Evolutionary conservation across 1,284 basidiomycete species (phyloP).

Genomic region (Acaromyces ingoldii): DNA sequence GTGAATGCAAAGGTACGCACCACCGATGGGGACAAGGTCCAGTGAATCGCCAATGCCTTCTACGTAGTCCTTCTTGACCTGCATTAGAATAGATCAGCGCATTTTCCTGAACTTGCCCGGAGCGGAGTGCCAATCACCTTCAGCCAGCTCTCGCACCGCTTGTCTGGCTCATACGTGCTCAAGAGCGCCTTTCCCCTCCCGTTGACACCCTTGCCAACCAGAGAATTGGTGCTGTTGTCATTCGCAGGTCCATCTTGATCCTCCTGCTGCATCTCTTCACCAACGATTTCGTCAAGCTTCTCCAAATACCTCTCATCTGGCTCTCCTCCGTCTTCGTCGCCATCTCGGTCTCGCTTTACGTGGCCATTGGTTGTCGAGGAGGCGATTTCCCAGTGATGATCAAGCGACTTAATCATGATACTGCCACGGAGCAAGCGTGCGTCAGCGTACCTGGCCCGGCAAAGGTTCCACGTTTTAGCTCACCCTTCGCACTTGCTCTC

Average conservation of each 20-base stretch:
- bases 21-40: constrained; percentile 51
- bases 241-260: constrained; percentile 34
- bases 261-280: constrained; percentile 14
- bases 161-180: constrained; percentile 78
- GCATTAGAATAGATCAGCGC: constrained; percentile 71
- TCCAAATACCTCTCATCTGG: constrained; percentile 19
- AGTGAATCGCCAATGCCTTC: constrained; percentile 58
- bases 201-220: constrained; percentile 35
- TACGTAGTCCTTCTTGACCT: constrained; percentile 77
- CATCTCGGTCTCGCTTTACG: constrained; percentile 33
- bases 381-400: constrained; percentile 35
- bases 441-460: not conserved
- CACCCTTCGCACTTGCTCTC: constrained; percentile 75
- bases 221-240: constrained; percentile 22
- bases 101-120: constrained; percentile 54
- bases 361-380: too few relatives aligned
- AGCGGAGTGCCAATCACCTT: constrained; percentile 20
- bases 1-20: too few relatives aligned
- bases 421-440: not conserved
- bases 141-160: constrained; percentile 53
- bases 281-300: constrained; percentile 34
- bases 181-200: constrained; percentile 65
- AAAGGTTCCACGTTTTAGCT: not conserved
- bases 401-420: constrained; percentile 71
- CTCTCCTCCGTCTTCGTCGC: constrained; percentile 21